Evolutionary conservation across 441 rosid species (phyloP).

Genomic region (Melastoma candidum): DNA sequence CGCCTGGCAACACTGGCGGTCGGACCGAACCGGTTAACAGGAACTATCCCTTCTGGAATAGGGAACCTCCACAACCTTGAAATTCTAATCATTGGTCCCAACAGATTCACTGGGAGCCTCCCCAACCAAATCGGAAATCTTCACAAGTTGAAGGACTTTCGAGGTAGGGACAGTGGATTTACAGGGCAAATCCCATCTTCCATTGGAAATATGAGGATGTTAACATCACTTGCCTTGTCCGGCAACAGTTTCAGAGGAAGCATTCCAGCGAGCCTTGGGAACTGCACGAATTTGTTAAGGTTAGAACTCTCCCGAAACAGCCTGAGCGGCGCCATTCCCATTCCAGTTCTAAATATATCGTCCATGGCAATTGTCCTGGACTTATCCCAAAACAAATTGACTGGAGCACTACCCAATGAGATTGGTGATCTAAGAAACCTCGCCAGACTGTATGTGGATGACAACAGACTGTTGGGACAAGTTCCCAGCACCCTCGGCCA

Average conservation of each 20-base stretch:
- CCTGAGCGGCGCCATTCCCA: not conserved
- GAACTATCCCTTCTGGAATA: not conserved
- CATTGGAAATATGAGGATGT: not conserved
- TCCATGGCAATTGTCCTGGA: not conserved
- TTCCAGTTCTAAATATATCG: not conserved
- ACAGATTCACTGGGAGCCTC: not conserved
- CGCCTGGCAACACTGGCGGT: too few relatives aligned
- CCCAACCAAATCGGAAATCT: not conserved
- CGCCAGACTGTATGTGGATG: not conserved
- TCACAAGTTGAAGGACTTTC: not conserved
- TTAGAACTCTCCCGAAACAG: not conserved
- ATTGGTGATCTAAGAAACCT: not conserved
- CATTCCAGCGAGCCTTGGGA: not conserved
- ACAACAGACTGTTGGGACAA: not conserved
- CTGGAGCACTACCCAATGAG: not conserved
- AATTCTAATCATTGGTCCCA: rapidly evolving
- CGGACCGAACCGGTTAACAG: not conserved
- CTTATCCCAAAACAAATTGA: not conserved
- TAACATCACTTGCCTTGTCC: not conserved
- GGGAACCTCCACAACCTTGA: not conserved
- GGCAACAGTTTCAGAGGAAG: not conserved
- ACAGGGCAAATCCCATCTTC: not conserved
- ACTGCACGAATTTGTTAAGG: not conserved
- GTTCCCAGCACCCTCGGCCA: not conserved
- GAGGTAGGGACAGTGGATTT: not conserved